phyloP scores from a whole-genome alignment of 148 eudicot species.

The Vaccinium myrtillus region DNA sequence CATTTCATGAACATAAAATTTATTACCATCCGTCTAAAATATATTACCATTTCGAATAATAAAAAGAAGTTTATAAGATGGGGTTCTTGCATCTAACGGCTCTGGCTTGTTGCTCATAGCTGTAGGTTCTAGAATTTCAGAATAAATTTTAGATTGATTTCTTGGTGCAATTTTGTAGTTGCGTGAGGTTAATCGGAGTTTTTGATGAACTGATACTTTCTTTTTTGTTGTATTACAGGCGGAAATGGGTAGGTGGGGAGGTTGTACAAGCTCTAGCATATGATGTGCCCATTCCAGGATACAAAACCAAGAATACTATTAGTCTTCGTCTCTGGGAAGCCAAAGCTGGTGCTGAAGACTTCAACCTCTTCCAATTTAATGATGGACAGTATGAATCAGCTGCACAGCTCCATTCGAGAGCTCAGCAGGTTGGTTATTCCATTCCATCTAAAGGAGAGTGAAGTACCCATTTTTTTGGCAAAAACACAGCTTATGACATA shows the following conservation, averaged over 20 bases:
- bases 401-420: conserved; percentile 77
- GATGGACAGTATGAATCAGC: conserved; percentile 95
- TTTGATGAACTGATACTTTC: conserved; percentile 1
- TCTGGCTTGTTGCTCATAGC: neutral
- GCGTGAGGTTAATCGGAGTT: neutral
- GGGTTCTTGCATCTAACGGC: neutral
- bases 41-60: neutral
- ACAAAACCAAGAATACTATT: conserved; percentile 88
- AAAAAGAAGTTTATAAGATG: neutral
- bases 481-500: neutral
- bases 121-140: neutral
- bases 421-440: conserved; percentile 66
- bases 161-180: neutral
- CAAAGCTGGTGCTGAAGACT: conserved; percentile 80
- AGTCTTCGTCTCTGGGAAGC: conserved; percentile 99
- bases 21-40: neutral
- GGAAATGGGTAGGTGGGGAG: conserved; percentile 94
- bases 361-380: conserved; percentile 83
- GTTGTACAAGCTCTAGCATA: conserved; percentile 88
- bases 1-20: neutral
- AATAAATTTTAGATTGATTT: neutral
- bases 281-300: conserved; percentile 99
- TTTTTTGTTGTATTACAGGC: conserved; percentile 42
- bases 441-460: neutral
- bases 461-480: neutral